These are phyloP conservation scores for Tolypocladium amazonense DNA, from an alignment of 2,329 filamentous ascomycete species.

Conservation along the genomic window DNA sequence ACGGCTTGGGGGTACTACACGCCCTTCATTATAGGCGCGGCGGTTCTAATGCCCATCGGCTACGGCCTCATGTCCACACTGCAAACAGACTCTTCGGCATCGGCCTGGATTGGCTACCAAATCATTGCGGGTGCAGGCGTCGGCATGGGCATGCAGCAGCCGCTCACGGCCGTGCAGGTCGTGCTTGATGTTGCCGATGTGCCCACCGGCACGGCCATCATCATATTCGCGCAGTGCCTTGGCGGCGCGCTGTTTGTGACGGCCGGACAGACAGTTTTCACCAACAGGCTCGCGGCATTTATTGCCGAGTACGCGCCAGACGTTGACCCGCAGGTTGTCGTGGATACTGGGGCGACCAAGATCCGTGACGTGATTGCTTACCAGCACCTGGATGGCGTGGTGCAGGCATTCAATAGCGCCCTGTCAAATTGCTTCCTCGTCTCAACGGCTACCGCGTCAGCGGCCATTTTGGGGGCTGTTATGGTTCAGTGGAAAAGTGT, in stretches of 20 bases:
- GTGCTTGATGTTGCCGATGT: slow-evolving; percentile 27
- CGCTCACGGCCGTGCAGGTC: slow-evolving; percentile 28
- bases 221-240: slow-evolving; percentile 22
- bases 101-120: slow-evolving; percentile 35
- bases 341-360: slow-evolving; percentile 25
- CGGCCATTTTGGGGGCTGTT: slow-evolving; percentile 30
- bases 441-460: slow-evolving; percentile 30
- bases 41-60: slow-evolving; percentile 23
- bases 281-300: slow-evolving; percentile 30
- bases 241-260: slow-evolving; percentile 36
- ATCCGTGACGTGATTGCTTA: slow-evolving; percentile 17
- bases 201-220: slow-evolving; percentile 25
- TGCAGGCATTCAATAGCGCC: slow-evolving; percentile 32
- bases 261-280: slow-evolving; percentile 38
- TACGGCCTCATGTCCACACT: slow-evolving; percentile 32
- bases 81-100: slow-evolving; percentile 17
- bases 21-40: slow-evolving; percentile 28
- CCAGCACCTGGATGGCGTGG: slow-evolving; percentile 20
- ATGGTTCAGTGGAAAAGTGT: slow-evolving; percentile 45
- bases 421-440: slow-evolving; percentile 31
- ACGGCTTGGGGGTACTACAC: slow-evolving; percentile 32
- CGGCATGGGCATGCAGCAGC: slow-evolving; percentile 27
- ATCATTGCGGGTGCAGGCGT: slow-evolving; percentile 26
- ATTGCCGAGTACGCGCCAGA: slow-evolving; percentile 23
- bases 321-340: slow-evolving; percentile 20